These are phyloP conservation scores for Daldinia bambusicola DNA, from an alignment of 495 filamentous ascomycete species.

Conservation along the genomic window DNA sequence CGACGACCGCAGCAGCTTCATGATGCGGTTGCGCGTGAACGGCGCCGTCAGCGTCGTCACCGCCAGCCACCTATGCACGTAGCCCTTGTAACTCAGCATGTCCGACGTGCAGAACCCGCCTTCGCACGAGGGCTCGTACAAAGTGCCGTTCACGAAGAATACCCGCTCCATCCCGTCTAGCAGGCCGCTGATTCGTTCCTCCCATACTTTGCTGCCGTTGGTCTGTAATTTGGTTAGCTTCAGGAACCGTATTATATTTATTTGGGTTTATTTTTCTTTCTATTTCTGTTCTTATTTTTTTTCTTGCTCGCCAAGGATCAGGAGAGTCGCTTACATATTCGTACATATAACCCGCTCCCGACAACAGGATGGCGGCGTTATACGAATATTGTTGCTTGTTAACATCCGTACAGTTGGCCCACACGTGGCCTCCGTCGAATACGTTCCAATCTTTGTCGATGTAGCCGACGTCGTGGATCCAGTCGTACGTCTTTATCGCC, in stretches of 20 bases:
- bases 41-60: conserved; percentile 75
- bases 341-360: conserved; percentile 84
- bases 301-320: background rate
- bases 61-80: conserved; percentile 85
- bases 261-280: too few relatives aligned
- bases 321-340: conserved; percentile 65
- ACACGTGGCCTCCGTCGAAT: conserved; percentile 78
- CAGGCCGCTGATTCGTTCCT: conserved; percentile 65
- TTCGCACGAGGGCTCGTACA: conserved; percentile 77
- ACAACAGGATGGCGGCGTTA: conserved; percentile 75
- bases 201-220: conserved; percentile 66
- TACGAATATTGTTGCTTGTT: conserved; percentile 78
- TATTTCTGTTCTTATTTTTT: too few relatives aligned
- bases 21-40: conserved; percentile 68
- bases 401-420: conserved; percentile 69
- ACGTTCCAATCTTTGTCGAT: conserved; percentile 72
- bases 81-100: conserved; percentile 87
- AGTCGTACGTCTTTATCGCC: conserved; percentile 78
- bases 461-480: conserved; percentile 70
- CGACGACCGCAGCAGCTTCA: conserved; percentile 72
- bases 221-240: conserved; percentile 56
- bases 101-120: conserved; percentile 73
- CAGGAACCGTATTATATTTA: too few relatives aligned
- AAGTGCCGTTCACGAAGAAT: conserved; percentile 66
- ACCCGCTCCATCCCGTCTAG: conserved; percentile 67